Percentiles rank a stretch among this genome's conserved stretches.
These are phyloP conservation scores for Cladosporium sp. DNA, from an alignment of 2,329 filamentous ascomycete species.

Conservation along the genomic window DNA sequence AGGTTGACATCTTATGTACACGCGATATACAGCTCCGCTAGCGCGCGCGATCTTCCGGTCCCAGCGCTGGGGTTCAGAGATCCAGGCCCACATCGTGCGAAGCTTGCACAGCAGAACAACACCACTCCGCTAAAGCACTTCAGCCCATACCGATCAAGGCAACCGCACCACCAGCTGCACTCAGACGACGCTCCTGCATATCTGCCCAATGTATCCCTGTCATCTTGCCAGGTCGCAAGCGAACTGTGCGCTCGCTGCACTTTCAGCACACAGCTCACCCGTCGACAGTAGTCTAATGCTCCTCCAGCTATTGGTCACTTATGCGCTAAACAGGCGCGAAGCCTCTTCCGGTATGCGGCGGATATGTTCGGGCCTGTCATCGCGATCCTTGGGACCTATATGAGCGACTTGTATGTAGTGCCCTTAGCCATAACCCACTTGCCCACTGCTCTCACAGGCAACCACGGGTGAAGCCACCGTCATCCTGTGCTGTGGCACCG, in stretches of 20 bases:
- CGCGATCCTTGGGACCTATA: slow-evolving; percentile 5
- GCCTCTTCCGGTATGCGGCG: slow-evolving; percentile 5
- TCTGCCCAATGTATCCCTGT: neutral
- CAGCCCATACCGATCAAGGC: neutral
- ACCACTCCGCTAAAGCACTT: neutral
- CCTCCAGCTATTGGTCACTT: slow-evolving; percentile 8
- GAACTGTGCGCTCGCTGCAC: slow-evolving; percentile 2
- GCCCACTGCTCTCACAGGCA: neutral
- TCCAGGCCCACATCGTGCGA: neutral
- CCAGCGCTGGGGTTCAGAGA: slow-evolving; percentile 3
- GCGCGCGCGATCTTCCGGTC: slow-evolving; percentile 4
- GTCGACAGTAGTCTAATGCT: slow-evolving; percentile 1
- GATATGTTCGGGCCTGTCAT: slow-evolving; percentile 1
- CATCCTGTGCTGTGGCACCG: neutral
- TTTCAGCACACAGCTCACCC: neutral
- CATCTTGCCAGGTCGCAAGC: neutral
- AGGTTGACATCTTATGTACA: neutral
- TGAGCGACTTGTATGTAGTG: slow-evolving; percentile 5
- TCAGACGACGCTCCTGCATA: neutral
- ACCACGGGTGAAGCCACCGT: neutral
- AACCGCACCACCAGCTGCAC: neutral
- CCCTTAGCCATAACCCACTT: neutral
- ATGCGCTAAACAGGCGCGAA: slow-evolving; percentile 4
- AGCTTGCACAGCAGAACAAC: neutral
- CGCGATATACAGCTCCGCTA: neutral